Conservation (phyloP, 495 filamentous ascomycete genomes). For the Xylaria sp. region DNA sequence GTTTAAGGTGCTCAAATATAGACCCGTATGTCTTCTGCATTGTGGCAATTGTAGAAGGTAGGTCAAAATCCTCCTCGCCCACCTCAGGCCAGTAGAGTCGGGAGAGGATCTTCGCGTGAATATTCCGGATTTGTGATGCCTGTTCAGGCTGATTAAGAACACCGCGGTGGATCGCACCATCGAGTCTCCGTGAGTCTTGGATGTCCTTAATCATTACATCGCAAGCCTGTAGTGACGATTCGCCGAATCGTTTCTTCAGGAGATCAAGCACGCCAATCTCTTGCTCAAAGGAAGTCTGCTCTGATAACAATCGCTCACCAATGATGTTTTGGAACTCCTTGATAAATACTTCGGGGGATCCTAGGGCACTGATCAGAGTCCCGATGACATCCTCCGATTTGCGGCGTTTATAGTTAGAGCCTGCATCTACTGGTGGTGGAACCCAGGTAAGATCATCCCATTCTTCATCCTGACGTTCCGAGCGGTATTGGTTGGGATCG, state of each 20-base stretch:
- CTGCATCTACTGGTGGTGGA: conserved; percentile 91
- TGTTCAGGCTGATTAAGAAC: conserved; percentile 43
- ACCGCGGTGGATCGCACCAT: conserved; percentile 64
- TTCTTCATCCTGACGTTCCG: conserved; percentile 59
- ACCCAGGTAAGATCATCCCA: conserved; percentile 92
- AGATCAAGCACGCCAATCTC: conserved; percentile 81
- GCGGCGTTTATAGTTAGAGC: conserved; percentile 87
- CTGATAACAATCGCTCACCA: conserved; percentile 78
- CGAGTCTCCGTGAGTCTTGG: conserved; percentile 79
- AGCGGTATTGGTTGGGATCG: conserved; percentile 60
- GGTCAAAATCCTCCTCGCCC: conserved; percentile 74
- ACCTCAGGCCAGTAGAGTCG: conserved; percentile 94
- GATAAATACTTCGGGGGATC: conserved; percentile 87
- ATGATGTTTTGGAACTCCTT: conserved; percentile 90
- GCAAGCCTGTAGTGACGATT: conserved; percentile 82
- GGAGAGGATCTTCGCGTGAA: conserved; percentile 85
- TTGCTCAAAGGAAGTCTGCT: conserved; percentile 73
- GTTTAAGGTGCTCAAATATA: conserved; percentile 81
- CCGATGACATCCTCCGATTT: conserved; percentile 92
- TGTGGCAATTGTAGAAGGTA: conserved; percentile 68
- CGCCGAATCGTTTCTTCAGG: conserved; percentile 87
- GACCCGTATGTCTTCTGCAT: conserved; percentile 73
- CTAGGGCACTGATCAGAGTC: conserved; percentile 84
- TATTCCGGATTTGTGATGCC: conserved; percentile 42
- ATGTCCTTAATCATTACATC: conserved; percentile 98